Evolutionary conservation across 164 flowering plant species (phyloP), one percentile per base, ranked within the genome.

Genomic region (Vitis cinerea): DNA sequence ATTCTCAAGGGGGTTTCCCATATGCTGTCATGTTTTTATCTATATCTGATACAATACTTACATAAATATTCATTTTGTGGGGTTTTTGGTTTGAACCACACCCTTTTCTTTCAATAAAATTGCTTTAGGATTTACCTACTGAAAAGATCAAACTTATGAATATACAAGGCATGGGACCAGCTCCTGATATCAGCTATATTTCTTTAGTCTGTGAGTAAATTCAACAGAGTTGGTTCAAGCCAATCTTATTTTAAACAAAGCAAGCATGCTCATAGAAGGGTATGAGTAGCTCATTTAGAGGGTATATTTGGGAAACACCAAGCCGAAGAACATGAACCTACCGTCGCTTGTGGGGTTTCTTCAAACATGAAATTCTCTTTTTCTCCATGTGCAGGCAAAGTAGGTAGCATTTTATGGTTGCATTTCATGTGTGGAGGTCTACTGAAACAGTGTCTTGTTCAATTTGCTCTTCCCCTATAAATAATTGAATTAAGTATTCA

Each of bases 321-420:
- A 49, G 51, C 57, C 2, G 44, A 52, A 67, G 64, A 69, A 64
- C 68, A 68, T 51, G 77, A 50, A 23, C 65, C 72, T 59, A 13
- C 51, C 17, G 50, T 63, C 53, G 14, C 15, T 23, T 55, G 19
- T 65, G 56, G 48, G 70, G n/a, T 55, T 63, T 63, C 63, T 48
- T 57, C 63, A 37, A 66, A 51, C 14, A 50, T 37, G 48, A 13
- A 9, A 27, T 9, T 23, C 16, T 63, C 47, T 31, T 67, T 64
- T 52, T 23, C 13, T 51, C 77, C 77, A 74, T 74, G 77, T 74
- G 77, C 72, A 64, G 53, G 59, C 69, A 69, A 63, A 64, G 68
- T 71, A 50, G 59, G 44, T 37, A 3, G 44, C 44, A 37, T 37
- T 37, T 37, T 6, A 37, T 37, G 44, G 44, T 37, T 37, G 44